Percentiles rank a stretch among this genome's conserved stretches.
These are phyloP conservation scores for Pleurotus giganteus DNA, from an alignment of 768 basidiomycete genomes.

Conservation along the genomic window DNA sequence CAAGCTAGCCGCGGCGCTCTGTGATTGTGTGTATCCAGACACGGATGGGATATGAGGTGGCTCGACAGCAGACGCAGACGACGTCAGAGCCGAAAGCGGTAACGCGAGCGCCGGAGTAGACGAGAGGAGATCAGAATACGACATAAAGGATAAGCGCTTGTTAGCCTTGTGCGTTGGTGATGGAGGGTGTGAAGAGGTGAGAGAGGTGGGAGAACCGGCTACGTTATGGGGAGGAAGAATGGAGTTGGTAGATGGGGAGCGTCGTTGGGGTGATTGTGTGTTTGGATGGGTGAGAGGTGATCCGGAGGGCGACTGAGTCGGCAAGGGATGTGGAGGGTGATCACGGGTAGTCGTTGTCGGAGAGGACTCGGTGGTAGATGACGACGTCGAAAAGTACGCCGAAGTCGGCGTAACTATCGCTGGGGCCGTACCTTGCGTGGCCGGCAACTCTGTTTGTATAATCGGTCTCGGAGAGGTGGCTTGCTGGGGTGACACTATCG, in stretches of 20 bases:
- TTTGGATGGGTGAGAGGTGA: slow-evolving; percentile 12
- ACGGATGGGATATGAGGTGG: slow-evolving; percentile 75
- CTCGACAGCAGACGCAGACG: slow-evolving; percentile 49
- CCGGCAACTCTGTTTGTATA: slow-evolving; percentile 8
- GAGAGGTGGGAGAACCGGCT: slow-evolving; percentile 18
- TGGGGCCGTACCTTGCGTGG: slow-evolving; percentile 19
- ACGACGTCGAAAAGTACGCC: slow-evolving; percentile 40
- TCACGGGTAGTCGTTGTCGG: slow-evolving; percentile 19
- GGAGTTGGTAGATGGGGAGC: slow-evolving; percentile 4
- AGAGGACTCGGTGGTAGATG: slow-evolving; percentile 11
- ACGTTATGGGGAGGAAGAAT: slow-evolving; percentile 17
- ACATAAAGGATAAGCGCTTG: slow-evolving; percentile 86
- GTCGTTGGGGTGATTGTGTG: slow-evolving; percentile 17
- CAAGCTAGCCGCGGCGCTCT: neutral
- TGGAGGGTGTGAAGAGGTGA: slow-evolving; percentile 29
- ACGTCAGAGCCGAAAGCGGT: slow-evolving; percentile 72
- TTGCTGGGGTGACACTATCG: neutral
- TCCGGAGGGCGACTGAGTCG: slow-evolving; percentile 15
- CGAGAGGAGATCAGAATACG: slow-evolving; percentile 81
- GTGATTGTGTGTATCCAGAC: slow-evolving; percentile 34
- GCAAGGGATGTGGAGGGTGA: slow-evolving; percentile 22
- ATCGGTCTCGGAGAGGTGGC: slow-evolving; percentile 6
- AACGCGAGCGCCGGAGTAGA: slow-evolving; percentile 72
- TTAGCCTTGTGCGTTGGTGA: slow-evolving; percentile 45
- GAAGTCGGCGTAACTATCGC: slow-evolving; percentile 47